Evolutionary conservation across 441 rosid genomes (phyloP), one percentile per base, ranked within the genome.

Genomic region (Pelargonium cotyledonis): DNA sequence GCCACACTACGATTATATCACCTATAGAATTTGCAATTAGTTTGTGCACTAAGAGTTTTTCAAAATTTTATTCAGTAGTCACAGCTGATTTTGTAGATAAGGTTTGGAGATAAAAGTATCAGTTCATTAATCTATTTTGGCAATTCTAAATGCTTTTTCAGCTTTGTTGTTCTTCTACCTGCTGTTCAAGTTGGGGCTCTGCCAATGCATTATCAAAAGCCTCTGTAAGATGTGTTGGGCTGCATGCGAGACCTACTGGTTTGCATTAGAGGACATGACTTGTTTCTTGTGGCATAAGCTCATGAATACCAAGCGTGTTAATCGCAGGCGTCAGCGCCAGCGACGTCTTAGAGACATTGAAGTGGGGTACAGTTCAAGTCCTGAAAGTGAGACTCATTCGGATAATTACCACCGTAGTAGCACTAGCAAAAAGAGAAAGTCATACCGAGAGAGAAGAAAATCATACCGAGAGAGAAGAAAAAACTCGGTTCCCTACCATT

Each of bases 161-260:
- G 96, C 80, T 76, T 75, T 89, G 72, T 64, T 89, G 76, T 88
- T 92, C 85, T 72, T 85, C 76, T 88, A 85, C 68, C 80, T 86
- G 16, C 65, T 86, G 68, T 83, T 85, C 88, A 82, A 85, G 79
- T 38, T 92, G 68, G 97, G 95, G n/a, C 82, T 92, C 16, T 88
- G 84, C 81, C 91, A 89, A 57, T 92, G 96, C 82, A 70, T 87
- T 11, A 78, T 72, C 29, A 85, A 77, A 80, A 84, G 89, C 86
- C 80, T 92, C 6, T 87, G 95, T 66, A 87, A 84, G 70, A 85
- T 88, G 85, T 84, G 86, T 15, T 91, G 87, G 83, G 83, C 83
- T 12, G 86, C 80, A 6, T 91, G 91, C 21, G 82, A 81, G 19
- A 72, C 83, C 0, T 89, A 85, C 68, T 91, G 92, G 84, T 76